Conservation (phyloP, 495 filamentous ascomycete genomes). For the Annulohypoxylon moriforme region DNA sequence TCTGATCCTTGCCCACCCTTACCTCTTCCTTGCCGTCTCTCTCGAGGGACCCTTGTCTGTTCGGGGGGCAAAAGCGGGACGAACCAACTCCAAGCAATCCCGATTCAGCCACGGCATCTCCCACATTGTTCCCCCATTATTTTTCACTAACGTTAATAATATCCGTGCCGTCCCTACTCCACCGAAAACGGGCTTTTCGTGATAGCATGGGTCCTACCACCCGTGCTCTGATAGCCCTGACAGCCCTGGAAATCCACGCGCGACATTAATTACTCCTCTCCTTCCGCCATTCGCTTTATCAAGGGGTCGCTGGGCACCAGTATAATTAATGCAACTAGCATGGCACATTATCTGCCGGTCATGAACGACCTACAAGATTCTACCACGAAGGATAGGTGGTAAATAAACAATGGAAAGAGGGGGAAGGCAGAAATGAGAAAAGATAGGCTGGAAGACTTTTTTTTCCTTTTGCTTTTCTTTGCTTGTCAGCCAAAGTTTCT, state of each 20-base stretch:
- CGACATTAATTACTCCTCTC: slow-evolving; percentile 38
- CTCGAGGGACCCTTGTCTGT: slow-evolving; percentile 23
- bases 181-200: slow-evolving; percentile 43
- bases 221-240: slow-evolving; percentile 15
- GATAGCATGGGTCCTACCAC: slow-evolving; percentile 27
- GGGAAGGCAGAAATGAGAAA: slow-evolving; percentile 5
- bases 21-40: neutral
- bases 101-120: slow-evolving; percentile 46
- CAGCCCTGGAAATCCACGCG: slow-evolving; percentile 31
- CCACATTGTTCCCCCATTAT: slow-evolving; percentile 26
- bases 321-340: slow-evolving; percentile 32
- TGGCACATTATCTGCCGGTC: slow-evolving; percentile 31
- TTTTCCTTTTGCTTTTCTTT: neutral
- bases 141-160: slow-evolving; percentile 46
- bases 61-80: slow-evolving; percentile 42
- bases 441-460: slow-evolving; percentile 16
- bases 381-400: slow-evolving; percentile 13
- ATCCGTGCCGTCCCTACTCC: slow-evolving; percentile 48
- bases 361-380: slow-evolving; percentile 25
- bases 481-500: slow-evolving; percentile 24
- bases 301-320: slow-evolving; percentile 14
- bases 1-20: slow-evolving; percentile 35
- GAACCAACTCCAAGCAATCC: slow-evolving; percentile 44
- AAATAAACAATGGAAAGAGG: slow-evolving; percentile 20
- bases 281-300: slow-evolving; percentile 32